Conservation (phyloP, 768 basidiomycete species). For the Amanita muscaria region DNA sequence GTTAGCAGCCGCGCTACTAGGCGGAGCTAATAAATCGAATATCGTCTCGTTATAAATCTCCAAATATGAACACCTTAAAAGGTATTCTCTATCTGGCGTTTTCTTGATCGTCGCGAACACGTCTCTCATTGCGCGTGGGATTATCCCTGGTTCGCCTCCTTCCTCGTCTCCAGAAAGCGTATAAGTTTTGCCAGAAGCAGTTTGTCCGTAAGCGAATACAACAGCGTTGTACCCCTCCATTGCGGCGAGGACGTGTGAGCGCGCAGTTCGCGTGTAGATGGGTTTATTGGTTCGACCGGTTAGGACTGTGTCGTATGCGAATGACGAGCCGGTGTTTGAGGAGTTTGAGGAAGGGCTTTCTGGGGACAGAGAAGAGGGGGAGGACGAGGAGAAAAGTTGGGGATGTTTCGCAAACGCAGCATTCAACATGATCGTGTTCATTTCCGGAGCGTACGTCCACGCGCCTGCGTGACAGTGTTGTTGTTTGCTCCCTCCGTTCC, state of each 20-base stretch:
- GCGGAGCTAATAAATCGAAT: conserved; percentile 77
- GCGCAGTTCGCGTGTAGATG: conserved; percentile 66
- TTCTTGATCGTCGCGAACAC: conserved; percentile 78
- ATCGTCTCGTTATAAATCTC: conserved; percentile 96
- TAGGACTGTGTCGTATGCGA: conserved; percentile 68
- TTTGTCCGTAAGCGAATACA: conserved; percentile 92
- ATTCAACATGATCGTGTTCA: conserved; percentile 53
- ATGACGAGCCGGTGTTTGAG: conserved; percentile 18
- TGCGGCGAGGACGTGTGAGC: conserved; percentile 77
- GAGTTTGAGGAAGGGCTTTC: too few species aligned
- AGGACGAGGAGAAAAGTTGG: conserved; percentile 19
- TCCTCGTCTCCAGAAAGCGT: conserved; percentile 51
- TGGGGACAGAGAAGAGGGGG: conserved; percentile 11
- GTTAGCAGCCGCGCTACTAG: conserved; percentile 39
- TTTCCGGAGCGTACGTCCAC: conserved; percentile 41
- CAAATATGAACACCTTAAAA: conserved; percentile 92
- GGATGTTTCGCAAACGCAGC: conserved; percentile 43
- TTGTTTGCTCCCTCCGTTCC: too few species aligned
- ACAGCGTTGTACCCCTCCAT: conserved; percentile 98
- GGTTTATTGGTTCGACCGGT: conserved; percentile 75
- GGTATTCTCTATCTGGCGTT: conserved; percentile 77
- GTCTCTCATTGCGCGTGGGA: conserved; percentile 87
- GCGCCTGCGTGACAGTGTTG: too few species aligned
- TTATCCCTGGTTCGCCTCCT: conserved; percentile 85
- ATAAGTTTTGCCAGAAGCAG: conserved; percentile 55